A percentile compares a stretch with the other conserved stretches of the same genome.
phyloP scores from a whole-genome alignment of 176 grass and related monocot genomes.

The Zizania latifolia region DNA sequence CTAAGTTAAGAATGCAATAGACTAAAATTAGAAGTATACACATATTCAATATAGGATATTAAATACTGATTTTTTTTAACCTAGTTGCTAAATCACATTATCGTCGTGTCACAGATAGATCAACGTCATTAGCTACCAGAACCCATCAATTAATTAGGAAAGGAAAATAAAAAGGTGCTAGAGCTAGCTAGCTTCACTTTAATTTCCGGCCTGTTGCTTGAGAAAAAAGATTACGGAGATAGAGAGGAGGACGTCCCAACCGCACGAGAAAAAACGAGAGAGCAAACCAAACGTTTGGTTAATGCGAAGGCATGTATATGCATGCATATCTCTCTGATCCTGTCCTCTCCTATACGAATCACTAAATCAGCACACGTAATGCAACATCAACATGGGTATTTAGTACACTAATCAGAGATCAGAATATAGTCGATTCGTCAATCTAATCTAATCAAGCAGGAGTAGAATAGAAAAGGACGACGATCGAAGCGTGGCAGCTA shows the following conservation, averaged over 20 bases:
- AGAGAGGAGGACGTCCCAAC: conserved; percentile 41
- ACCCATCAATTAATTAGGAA: conserved; percentile 6
- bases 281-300: conserved; percentile 8
- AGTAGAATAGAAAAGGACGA: conserved; percentile 33
- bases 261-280: not conserved
- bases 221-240: conserved; percentile 23
- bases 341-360: not conserved
- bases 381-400: not conserved
- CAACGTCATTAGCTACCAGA: conserved; percentile 13
- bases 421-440: not conserved
- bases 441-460: not conserved
- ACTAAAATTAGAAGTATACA: no score
- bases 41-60: no score
- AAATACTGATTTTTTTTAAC: no score
- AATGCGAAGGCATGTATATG: not conserved
- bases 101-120: conserved; percentile 3
- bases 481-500: not conserved
- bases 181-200: conserved; percentile 2
- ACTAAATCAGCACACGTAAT: not conserved
- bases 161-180: not conserved
- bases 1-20: no score
- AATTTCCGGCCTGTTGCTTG: conserved; percentile 31
- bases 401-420: not conserved
- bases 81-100: no score
- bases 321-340: not conserved